phyloP scores from a whole-genome alignment of 2,329 filamentous ascomycete species.

The Ophiostoma australiae region DNA sequence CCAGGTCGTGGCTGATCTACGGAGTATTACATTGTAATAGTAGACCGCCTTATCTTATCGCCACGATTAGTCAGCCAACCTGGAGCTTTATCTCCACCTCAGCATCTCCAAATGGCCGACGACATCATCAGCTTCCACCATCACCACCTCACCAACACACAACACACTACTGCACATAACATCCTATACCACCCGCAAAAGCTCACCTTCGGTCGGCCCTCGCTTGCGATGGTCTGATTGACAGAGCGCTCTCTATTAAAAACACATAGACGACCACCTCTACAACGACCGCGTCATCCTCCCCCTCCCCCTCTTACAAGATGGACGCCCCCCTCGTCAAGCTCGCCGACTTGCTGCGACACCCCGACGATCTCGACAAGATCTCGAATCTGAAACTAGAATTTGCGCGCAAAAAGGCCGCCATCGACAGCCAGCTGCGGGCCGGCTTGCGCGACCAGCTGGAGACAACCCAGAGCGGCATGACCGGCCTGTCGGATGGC shows the following conservation, averaged over 20 bases:
- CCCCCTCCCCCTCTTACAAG: constrained; percentile 23
- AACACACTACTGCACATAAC: not conserved
- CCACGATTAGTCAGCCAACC: not conserved
- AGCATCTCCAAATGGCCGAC: not conserved
- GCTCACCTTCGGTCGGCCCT: constrained; percentile 20
- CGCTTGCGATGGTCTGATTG: constrained; percentile 23
- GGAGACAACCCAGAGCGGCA: constrained; percentile 88
- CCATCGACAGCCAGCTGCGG: constrained; percentile 84
- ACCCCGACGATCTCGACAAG: constrained; percentile 96
- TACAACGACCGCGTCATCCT: not conserved
- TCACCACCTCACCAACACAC: not conserved
- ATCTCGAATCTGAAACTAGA: constrained; percentile 84
- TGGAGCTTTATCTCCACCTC: not conserved
- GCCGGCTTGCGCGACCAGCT: constrained; percentile 86
- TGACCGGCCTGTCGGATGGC: constrained; percentile 80
- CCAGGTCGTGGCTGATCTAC: not conserved
- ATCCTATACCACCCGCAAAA: not conserved
- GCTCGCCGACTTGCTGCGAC: constrained; percentile 86
- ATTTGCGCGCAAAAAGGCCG: constrained; percentile 88
- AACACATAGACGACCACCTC: not conserved
- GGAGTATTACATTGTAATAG: no score
- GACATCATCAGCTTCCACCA: not conserved
- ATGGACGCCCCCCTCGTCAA: constrained; percentile 70
- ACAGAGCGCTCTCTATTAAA: not conserved
- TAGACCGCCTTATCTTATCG: not conserved